Conservation (phyloP, 1,139 yeast species). For the Suzukiozyma palmioleophila region DNA sequence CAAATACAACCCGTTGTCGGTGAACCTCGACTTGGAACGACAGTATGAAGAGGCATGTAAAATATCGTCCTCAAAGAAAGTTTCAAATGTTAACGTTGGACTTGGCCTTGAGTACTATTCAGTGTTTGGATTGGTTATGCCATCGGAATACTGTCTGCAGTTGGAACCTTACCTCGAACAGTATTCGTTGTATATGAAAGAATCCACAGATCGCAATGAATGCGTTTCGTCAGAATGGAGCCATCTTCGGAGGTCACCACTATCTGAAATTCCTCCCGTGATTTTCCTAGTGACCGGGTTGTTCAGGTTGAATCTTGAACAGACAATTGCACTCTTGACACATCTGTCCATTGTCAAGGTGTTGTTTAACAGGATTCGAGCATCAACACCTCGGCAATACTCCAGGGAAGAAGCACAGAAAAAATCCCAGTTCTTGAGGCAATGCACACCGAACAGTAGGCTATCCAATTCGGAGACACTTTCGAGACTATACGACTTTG, state of each 20-base stretch:
- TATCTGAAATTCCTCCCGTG: background rate
- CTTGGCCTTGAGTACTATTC: too few species aligned
- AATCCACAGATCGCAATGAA: too few species aligned
- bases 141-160: too few species aligned
- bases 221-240: background rate
- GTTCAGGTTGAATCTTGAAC: slow-evolving; percentile 4
- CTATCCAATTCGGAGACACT: background rate
- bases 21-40: background rate
- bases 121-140: too few species aligned
- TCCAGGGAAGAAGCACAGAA: background rate
- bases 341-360: slow-evolving; percentile 1
- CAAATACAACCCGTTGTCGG: background rate
- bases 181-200: too few species aligned
- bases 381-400: background rate
- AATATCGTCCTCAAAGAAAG: background rate
- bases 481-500: slow-evolving; percentile 8
- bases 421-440: background rate
- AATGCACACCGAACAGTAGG: background rate
- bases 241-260: too few species aligned
- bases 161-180: too few species aligned
- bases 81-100: background rate
- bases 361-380: background rate
- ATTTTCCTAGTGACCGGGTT: slow-evolving; percentile 7
- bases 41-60: background rate
- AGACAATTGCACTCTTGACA: background rate